Percentiles rank a stretch among this genome's conserved stretches.
Conservation (phyloP, 495 filamentous ascomycete genomes). For the Coniosporium apollinis region DNA sequence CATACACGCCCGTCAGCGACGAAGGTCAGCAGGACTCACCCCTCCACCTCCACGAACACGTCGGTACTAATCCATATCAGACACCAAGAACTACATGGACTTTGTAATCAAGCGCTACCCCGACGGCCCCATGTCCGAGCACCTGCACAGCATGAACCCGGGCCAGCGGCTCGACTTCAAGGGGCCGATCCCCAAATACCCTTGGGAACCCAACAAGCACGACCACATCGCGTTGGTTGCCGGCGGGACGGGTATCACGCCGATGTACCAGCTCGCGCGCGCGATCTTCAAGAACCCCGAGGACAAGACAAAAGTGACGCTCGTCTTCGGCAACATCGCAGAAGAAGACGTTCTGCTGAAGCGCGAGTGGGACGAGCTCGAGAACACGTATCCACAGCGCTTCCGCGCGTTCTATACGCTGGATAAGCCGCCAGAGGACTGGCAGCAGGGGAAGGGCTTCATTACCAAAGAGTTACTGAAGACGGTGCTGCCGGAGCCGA, state of each 20-base stretch:
- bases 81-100: conserved; percentile 62
- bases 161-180: conserved; percentile 77
- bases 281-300: conserved; percentile 90
- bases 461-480: conserved; percentile 82
- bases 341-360: conserved; percentile 83
- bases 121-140: conserved; percentile 74
- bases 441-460: conserved; percentile 58
- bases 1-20: conserved; percentile 84
- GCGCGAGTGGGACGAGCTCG: conserved; percentile 61
- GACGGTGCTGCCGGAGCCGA: conserved; percentile 77
- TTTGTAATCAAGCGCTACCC: conserved; percentile 84
- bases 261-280: conserved; percentile 74
- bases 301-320: conserved; percentile 89
- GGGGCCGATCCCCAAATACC: conserved; percentile 88
- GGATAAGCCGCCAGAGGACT: conserved; percentile 68
- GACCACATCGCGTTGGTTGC: conserved; percentile 81
- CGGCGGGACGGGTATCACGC: conserved; percentile 90
- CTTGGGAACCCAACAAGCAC: conserved; percentile 87
- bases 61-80: conserved; percentile 19
- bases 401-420: conserved; percentile 84
- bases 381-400: conserved; percentile 84
- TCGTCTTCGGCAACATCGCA: conserved; percentile 74
- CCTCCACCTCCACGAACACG: not conserved
- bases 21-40: conserved; percentile 40
- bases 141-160: conserved; percentile 67